Base-by-base conservation (phyloP, 441 rosid species). In the Pelargonium citronellum region DNA sequence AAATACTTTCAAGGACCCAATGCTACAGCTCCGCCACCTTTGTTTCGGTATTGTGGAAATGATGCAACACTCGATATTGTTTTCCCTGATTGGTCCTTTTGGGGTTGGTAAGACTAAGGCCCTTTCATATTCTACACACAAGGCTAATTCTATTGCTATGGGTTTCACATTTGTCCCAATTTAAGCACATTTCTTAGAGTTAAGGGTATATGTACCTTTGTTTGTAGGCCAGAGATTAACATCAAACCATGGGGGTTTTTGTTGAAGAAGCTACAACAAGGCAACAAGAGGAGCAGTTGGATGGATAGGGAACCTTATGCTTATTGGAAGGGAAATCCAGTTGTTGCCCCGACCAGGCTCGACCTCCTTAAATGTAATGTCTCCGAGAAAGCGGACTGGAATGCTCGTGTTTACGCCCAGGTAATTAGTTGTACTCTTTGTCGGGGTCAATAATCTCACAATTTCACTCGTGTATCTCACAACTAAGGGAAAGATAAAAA, bases 271-370 rank as follows among this genome's bases (percentile, higher is more conserved):
- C 61, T 91, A 72, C 79, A 75, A 78, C 84, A 81, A 82, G 94
- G 91, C 60, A 88, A 87, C 68, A 77, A 78, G 44, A 82, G 75
- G 74, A 87, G 2, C 39, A 79, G 62, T 34, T 91, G 92, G 94
- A 73, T 69, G 8, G 89, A 91, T 0, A 84, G 96, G 75, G 84
- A 85, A 20, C 89, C 89, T 11, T 85, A 85, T 70, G 96, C 97
- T 7, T 89, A 91, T 55, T 91, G 96, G 97, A 91, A 83, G 67
- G 97, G 97, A 1, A 91, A 91, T 74, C 96, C 91, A 15, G 75
- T 76, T 70, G 91, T 87, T 10, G 83, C 84, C 61, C 73, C 80
- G 2, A 77, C 78, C 0, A 84, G 96, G 71, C 74, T 71, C 51
- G 87, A 92, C 55, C 95, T 90, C 27, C 88, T 90, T 47, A 82